Evolutionary conservation across 129 eudicot genomes (phyloP), one percentile per base, ranked within the genome.

Genomic region (Lactuca sativa): DNA sequence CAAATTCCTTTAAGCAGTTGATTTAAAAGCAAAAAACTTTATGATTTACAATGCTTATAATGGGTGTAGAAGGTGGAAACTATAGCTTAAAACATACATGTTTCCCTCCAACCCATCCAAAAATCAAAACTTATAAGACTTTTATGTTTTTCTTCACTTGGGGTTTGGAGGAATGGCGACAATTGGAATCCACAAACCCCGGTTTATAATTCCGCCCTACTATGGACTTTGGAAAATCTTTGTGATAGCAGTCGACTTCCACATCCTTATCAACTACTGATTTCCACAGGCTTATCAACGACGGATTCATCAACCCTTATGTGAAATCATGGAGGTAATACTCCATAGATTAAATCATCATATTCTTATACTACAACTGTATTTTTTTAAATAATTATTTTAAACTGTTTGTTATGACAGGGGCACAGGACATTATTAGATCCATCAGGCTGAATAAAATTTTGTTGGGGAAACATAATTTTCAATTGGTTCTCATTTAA

Each of bases 311-410:
- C 21, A 21, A 1, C 98, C 98, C 70, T 74, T 93, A 72, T 56
- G 64, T 67, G 97, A 89, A 73, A 93, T 84, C 88, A 81, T 81
- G 30, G 86, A 89, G 95, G 98, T 87, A 78, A 38, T 56, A 57
- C 38, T 73, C 10, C 21, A 15, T 32, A 72, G 30, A 25, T 25
- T 25, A 25, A 25, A 25, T 25, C 30, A 25, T 25, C 30, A 25
- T 25, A 51, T 31, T 36, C 32, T 44, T 36, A 17, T 67, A 40
- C 13, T 44, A 44, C 59, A 75, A 25, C 37, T 25, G 41, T 67
- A 16, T 56, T 78, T 14, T 61, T 25, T 13, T 14, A 64, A 31
- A 40, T 12, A 56, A 67, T 25, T 51, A 9, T 58, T 38, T 64
- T 66, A 4, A 14, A 44, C 37, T 84, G 37, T 83, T 74, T 40